Evolutionary conservation across 2,329 filamentous ascomycete species (phyloP).

Genomic region (Aspergillus japonicus): DNA sequence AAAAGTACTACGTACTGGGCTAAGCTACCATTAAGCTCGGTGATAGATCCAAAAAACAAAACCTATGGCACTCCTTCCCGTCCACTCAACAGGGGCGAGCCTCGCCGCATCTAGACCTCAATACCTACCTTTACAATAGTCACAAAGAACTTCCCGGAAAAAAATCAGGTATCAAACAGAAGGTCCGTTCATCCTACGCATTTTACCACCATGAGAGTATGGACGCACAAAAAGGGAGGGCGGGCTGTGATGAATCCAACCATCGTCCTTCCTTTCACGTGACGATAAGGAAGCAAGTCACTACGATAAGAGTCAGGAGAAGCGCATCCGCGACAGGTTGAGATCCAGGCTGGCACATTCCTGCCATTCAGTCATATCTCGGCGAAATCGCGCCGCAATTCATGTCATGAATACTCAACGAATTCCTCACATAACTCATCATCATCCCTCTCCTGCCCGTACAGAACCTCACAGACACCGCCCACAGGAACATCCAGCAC

Average conservation of each 20-base stretch:
- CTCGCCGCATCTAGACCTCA: neutral
- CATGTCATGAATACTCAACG: neutral
- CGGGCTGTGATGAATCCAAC: neutral
- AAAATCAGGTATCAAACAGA: neutral
- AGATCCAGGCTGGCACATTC: neutral
- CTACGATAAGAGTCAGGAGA: neutral
- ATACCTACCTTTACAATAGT: neutral
- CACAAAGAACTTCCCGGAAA: neutral
- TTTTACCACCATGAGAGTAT: neutral
- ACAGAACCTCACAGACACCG: constrained; percentile 91
- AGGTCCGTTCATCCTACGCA: neutral
- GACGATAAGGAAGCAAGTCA: neutral
- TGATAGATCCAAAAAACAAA: neutral
- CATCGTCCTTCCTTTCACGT: neutral
- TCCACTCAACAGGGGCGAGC: neutral
- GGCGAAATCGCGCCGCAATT: neutral
- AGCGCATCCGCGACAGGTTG: neutral
- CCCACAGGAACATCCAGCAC: constrained; percentile 96
- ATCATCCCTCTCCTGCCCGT: constrained; percentile 61
- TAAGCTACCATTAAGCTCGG: neutral
- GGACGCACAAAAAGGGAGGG: neutral
- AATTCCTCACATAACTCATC: constrained; percentile 23
- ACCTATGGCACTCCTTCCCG: neutral
- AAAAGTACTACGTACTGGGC: neutral
- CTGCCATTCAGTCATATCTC: neutral